Base-by-base conservation (phyloP, 805 yeast species). In the Candida khao-thaluensis region DNA sequence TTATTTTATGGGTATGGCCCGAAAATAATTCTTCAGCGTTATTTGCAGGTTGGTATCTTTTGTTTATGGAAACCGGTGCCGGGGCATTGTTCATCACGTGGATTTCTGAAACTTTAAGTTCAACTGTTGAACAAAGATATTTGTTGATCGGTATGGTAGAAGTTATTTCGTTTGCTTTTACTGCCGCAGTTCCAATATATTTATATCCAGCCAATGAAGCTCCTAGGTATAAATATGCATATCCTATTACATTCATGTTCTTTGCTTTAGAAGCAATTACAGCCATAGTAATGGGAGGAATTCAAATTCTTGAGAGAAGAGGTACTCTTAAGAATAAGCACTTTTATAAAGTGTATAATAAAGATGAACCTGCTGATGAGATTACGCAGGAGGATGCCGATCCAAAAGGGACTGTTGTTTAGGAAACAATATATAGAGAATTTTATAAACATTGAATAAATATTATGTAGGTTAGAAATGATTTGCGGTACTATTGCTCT, bases 191-290 rank as follows among this genome's bases (percentile, higher is more conserved):
- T 21, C 69, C 66, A 30, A 44, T 59, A 5, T 48, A 59, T 15
- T 46, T 63, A 23, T 63, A 50, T 47, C 62, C 64, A 17, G 54
- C 66, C 16, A 48, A 52, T 24, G 48, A 56, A n/a, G 67, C 68
- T 2, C 68, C 68, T 17, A 47, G 44, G 31, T 63, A 59, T 43
- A 51, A 49, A 15, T 49, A 52, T 24, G 68, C 65, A 17, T 62
- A 62, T 38, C 64, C 62, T 5, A 52, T 47, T 20, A 46, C 55
- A 15, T 57, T 52, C 47, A 17, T 37, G 38, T 32, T 30, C 37
- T 36, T 47, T 48, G 21, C 49, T 46, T 7, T 43, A 15, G 48
- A 56, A 43, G 47, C 56, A 15, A 39, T 44, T 24, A 44, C 51
- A 12, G 57, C 56, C 3, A 38, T 54, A 33, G 22, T 22, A 3